A percentile compares a stretch with the other conserved stretches of the same genome.
phyloP scores from a whole-genome alignment of 192 early-diverging fungal genomes.

The Coemansia sp. region DNA sequence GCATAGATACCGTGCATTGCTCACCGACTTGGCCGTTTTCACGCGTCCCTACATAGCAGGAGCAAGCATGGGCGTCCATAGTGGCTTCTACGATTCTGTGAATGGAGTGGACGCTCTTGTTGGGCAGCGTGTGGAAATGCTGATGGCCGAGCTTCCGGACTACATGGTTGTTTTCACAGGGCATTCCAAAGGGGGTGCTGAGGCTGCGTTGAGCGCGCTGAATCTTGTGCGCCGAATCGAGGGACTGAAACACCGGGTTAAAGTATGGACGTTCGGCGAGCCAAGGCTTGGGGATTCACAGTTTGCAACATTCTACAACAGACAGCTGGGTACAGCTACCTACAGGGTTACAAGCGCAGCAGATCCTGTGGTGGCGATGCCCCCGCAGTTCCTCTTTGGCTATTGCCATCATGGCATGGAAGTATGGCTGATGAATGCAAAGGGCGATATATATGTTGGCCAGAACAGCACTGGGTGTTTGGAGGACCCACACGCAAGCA shows the following conservation, averaged over 20 bases:
- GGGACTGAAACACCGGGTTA: constrained; percentile 19
- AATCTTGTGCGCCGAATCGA: constrained; percentile 29
- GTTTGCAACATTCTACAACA: constrained; percentile 42
- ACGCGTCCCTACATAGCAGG: constrained; percentile 30
- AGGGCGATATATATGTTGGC: constrained; percentile 42
- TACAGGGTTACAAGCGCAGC: constrained; percentile 39
- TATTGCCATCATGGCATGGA: constrained; percentile 48
- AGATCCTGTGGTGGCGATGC: constrained; percentile 48
- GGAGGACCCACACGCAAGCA: constrained; percentile 46
- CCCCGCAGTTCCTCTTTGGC: constrained; percentile 36
- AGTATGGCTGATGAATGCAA: constrained; percentile 39
- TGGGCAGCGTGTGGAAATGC: constrained; percentile 4
- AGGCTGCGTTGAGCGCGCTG: constrained; percentile 40
- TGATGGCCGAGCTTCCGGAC: constrained; percentile 33
- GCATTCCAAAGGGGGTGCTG: constrained; percentile 49
- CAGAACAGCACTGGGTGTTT: constrained; percentile 24
- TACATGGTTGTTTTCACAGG: constrained; percentile 48
- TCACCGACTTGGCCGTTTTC: constrained; percentile 43
- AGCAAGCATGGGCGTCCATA: constrained; percentile 28
- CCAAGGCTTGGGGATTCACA: constrained; percentile 38
- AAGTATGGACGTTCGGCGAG: constrained; percentile 52
- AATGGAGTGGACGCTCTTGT: constrained; percentile 14
- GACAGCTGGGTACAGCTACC: constrained; percentile 28
- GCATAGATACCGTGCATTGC: constrained; percentile 44
- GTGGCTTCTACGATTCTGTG: constrained; percentile 40